Evolutionary conservation across 768 basidiomycete genomes (phyloP).

Genomic region (Daedalea quercina): DNA sequence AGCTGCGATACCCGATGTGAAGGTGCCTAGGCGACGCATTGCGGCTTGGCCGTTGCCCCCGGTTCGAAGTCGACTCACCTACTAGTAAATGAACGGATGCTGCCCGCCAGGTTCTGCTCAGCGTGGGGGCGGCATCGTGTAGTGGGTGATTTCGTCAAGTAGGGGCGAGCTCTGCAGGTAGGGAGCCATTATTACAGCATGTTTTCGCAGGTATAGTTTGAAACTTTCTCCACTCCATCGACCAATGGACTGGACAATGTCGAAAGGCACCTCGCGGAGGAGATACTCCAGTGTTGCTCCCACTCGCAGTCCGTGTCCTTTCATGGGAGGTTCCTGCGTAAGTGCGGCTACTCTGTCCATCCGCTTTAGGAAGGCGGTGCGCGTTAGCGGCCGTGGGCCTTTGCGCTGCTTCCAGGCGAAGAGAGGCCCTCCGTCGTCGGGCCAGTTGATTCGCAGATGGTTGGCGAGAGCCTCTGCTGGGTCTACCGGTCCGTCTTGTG

Average conservation of each 20-base stretch:
- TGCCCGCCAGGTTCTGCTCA: background rate
- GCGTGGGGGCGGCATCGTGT: slow-evolving; percentile 1
- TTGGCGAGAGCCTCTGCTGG: slow-evolving; percentile 18
- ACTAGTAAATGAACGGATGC: no score
- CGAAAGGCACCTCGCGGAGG: slow-evolving; percentile 28
- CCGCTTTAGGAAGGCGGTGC: slow-evolving; percentile 15
- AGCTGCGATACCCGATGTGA: background rate
- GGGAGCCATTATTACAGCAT: slow-evolving; percentile 22
- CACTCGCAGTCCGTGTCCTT: slow-evolving; percentile 26
- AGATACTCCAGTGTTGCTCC: slow-evolving; percentile 31
- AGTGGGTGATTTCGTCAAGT: background rate
- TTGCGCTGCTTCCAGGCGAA: slow-evolving; percentile 28
- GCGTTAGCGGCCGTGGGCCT: slow-evolving; percentile 19
- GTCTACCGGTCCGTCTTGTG: slow-evolving; percentile 21
- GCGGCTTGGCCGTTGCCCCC: background rate
- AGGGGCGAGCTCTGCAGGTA: slow-evolving; percentile 19
- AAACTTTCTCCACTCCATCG: slow-evolving; percentile 31
- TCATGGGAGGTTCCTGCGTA: slow-evolving; percentile 9
- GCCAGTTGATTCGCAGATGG: slow-evolving; percentile 26
- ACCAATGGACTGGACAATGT: slow-evolving; percentile 29
- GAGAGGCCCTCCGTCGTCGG: slow-evolving; percentile 17
- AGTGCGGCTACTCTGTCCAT: slow-evolving; percentile 10
- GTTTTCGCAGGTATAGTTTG: slow-evolving; percentile 20
- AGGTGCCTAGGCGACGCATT: background rate
- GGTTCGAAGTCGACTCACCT: background rate